These are phyloP conservation scores for Violaceomyces palustris DNA, from an alignment of 1,284 basidiomycete species.

Conservation along the genomic window DNA sequence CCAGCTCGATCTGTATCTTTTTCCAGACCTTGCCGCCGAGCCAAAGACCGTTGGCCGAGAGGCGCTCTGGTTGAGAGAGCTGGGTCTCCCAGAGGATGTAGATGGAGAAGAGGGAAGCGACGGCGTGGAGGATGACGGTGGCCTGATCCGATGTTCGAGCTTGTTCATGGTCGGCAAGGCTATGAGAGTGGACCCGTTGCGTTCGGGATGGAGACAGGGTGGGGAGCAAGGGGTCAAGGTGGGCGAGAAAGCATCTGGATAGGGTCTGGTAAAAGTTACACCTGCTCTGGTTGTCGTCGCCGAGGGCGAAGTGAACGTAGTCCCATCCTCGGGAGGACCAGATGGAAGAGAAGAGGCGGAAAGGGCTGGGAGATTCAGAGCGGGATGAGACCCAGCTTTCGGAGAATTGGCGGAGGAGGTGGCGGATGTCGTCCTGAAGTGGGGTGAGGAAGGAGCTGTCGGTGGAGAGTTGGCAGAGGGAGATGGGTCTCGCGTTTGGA, in stretches of 20 bases:
- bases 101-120: constrained; percentile 13
- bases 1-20: too few species aligned
- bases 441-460: constrained; percentile 12
- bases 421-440: constrained; percentile 11
- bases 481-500: too few species aligned
- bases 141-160: too few species aligned
- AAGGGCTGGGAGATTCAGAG: too few species aligned
- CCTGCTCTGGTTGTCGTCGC: constrained; percentile 21
- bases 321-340: constrained; percentile 20
- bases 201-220: neutral
- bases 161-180: constrained; percentile 8
- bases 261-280: constrained; percentile 7
- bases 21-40: too few species aligned
- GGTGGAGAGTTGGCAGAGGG: constrained; percentile 17
- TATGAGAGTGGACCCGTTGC: neutral
- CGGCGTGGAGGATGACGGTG: constrained; percentile 8
- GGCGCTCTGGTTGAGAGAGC: too few species aligned
- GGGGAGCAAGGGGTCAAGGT: constrained; percentile 1
- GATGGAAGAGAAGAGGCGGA: constrained; percentile 8
- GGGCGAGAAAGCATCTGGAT: constrained; percentile 15
- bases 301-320: constrained; percentile 18
- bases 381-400: too few species aligned
- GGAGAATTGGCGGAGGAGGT: constrained; percentile 9
- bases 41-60: too few species aligned
- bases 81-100: constrained; percentile 23